A percentile compares a stretch with the other conserved stretches of the same genome.
Conservation (phyloP, 345 rosid genomes). For the Chamaenerion angustifolium region DNA sequence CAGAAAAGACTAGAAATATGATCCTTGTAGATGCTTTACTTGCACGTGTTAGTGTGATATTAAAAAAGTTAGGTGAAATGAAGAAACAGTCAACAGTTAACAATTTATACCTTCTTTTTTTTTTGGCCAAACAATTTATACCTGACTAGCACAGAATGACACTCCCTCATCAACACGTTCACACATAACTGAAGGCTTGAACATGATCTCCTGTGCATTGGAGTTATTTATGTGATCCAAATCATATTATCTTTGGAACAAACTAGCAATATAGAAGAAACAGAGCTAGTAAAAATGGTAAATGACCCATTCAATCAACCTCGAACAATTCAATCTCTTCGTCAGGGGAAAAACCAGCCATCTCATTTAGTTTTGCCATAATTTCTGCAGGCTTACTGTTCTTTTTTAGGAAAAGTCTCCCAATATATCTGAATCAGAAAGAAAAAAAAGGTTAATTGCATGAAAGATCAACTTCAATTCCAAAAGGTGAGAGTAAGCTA, state of each 20-base stretch:
- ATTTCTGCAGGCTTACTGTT: constrained; percentile 25
- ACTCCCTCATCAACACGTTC: constrained; percentile 61
- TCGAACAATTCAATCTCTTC: constrained; percentile 31
- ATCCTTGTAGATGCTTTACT: no score
- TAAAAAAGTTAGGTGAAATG: neutral
- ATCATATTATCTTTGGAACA: neutral
- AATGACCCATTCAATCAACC: constrained; percentile 9
- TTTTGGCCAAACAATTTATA: no score
- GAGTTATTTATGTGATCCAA: constrained; percentile 1
- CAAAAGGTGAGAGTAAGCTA: neutral
- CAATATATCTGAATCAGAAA: constrained; percentile 21
- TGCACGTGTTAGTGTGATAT: no score
- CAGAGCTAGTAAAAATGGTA: neutral
- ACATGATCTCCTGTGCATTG: constrained; percentile 70
- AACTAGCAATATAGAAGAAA: neutral
- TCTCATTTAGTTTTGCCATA: constrained; percentile 24
- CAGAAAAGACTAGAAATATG: neutral
- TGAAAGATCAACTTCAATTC: neutral
- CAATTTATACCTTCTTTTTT: no score
- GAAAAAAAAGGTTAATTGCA: neutral
- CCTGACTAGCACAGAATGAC: constrained; percentile 68
- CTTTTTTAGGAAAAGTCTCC: constrained; percentile 30
- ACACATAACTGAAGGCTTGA: constrained; percentile 82
- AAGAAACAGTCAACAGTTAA: neutral
- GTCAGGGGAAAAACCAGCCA: constrained; percentile 33